Conservation (phyloP, 2,329 filamentous ascomycete genomes). For the Beauveria varroae region DNA sequence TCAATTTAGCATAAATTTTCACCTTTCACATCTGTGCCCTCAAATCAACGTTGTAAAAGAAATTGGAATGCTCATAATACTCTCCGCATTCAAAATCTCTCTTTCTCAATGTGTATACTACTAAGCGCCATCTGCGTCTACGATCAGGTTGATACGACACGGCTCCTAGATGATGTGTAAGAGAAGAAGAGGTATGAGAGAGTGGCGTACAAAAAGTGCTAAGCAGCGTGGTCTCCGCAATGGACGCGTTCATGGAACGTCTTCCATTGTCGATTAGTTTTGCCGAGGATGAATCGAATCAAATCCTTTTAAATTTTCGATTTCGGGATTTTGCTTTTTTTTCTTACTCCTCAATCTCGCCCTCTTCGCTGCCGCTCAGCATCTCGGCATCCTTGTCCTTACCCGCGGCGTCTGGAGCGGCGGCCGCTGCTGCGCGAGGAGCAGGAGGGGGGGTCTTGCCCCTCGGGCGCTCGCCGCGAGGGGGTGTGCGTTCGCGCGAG, state of each 20-base stretch:
- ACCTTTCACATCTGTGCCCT: neutral
- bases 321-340: neutral
- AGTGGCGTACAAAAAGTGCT: neutral
- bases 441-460: conserved; percentile 45
- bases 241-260: neutral
- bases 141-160: neutral
- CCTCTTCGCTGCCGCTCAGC: conserved; percentile 80
- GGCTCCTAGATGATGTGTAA: neutral
- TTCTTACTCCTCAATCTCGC: conserved; percentile 80
- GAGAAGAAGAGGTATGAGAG: neutral
- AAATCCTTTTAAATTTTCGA: too few species aligned
- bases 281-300: neutral
- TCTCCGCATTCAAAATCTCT: neutral
- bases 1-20: neutral
- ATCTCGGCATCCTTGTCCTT: conserved; percentile 40
- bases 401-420: conserved; percentile 17
- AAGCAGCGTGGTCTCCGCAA: neutral
- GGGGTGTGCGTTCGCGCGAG: conserved; percentile 53
- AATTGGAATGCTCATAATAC: neutral
- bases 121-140: conserved; percentile 2
- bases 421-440: conserved; percentile 5
- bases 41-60: neutral
- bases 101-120: neutral
- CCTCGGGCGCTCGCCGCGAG: conserved; percentile 47
- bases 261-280: neutral